Percentiles rank a stretch among this genome's conserved stretches.
Conservation (phyloP, 2,329 filamentous ascomycete species). For the Hypoxylon rubiginosum region DNA sequence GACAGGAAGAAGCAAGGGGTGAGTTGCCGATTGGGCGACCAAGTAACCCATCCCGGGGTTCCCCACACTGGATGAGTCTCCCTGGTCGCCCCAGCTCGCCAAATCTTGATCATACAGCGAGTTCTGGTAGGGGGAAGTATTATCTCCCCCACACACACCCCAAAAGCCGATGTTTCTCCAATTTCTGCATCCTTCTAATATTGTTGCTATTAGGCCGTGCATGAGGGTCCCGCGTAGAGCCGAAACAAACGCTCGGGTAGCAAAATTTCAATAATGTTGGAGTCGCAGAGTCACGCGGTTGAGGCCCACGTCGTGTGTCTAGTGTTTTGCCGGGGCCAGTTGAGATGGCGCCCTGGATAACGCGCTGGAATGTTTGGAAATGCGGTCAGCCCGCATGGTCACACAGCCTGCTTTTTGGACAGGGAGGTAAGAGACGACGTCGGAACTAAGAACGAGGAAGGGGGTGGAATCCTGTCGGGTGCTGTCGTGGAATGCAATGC, state of each 20-base stretch:
- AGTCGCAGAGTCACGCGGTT: conserved; percentile 17
- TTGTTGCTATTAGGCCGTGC: conserved; percentile 4
- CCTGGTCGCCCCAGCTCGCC: neutral
- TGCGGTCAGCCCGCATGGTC: conserved; percentile 39
- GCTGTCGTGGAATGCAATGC: conserved; percentile 38
- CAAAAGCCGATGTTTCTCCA: conserved; percentile 24
- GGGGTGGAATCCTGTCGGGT: conserved; percentile 31
- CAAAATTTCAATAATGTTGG: conserved; percentile 9
- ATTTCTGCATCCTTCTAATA: conserved; percentile 14
- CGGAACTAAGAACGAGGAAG: conserved; percentile 8
- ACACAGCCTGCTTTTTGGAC: conserved; percentile 27
- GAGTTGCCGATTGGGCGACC: conserved; percentile 24
- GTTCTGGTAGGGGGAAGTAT: conserved; percentile 2
- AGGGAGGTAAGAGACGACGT: conserved; percentile 24
- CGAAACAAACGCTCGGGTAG: conserved; percentile 17
- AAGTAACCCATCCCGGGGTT: conserved; percentile 27
- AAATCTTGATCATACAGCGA: conserved; percentile 17
- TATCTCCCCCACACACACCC: conserved; percentile 11
- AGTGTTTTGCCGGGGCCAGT: neutral
- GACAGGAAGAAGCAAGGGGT: conserved; percentile 10
- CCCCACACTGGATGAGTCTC: conserved; percentile 24
- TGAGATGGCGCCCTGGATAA: conserved; percentile 5
- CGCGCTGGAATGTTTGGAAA: conserved; percentile 20
- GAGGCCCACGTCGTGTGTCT: neutral
- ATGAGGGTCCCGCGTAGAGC: conserved; percentile 8